These are phyloP conservation scores for Yarrowia keelungensis DNA, from an alignment of 805 yeast species.

Conservation along the genomic window DNA sequence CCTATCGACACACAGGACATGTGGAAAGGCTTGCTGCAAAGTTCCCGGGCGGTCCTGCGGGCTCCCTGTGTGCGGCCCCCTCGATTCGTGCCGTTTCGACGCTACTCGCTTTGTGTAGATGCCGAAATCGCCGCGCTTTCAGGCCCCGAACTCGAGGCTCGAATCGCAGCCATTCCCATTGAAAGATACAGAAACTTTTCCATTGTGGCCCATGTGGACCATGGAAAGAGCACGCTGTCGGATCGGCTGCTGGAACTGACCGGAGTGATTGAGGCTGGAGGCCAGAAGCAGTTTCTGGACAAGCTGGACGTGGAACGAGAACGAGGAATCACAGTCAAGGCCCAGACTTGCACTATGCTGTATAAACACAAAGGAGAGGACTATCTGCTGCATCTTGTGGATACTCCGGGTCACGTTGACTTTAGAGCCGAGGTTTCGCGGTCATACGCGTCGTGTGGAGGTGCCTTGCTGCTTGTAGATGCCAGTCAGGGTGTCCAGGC, in stretches of 20 bases:
- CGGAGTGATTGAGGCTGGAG: slow-evolving; percentile 80
- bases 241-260: slow-evolving; percentile 88
- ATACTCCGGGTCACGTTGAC: slow-evolving; percentile 98
- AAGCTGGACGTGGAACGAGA: slow-evolving; percentile 93
- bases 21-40: slow-evolving; percentile 14
- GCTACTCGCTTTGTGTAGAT: slow-evolving; percentile 22
- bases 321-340: slow-evolving; percentile 95
- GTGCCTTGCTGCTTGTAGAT: slow-evolving; percentile 88
- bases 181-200: slow-evolving; percentile 87
- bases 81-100: background rate
- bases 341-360: slow-evolving; percentile 95
- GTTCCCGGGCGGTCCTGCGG: slow-evolving; percentile 1
- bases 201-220: slow-evolving; percentile 96
- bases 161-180: slow-evolving; percentile 81
- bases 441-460: slow-evolving; percentile 95
- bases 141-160: slow-evolving; percentile 54
- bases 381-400: slow-evolving; percentile 86
- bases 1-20: background rate
- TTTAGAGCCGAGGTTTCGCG: slow-evolving; percentile 92
- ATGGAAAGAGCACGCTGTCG: slow-evolving; percentile 77
- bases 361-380: slow-evolving; percentile 72
- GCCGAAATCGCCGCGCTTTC: slow-evolving; percentile 20
- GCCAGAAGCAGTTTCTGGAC: slow-evolving; percentile 84
- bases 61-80: background rate
- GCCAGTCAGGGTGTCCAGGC: slow-evolving; percentile 98